Evolutionary conservation across 352 stramenopile species (phyloP), one percentile per base, ranked within the genome.

Genomic region (Globisporangium yorkense): DNA sequence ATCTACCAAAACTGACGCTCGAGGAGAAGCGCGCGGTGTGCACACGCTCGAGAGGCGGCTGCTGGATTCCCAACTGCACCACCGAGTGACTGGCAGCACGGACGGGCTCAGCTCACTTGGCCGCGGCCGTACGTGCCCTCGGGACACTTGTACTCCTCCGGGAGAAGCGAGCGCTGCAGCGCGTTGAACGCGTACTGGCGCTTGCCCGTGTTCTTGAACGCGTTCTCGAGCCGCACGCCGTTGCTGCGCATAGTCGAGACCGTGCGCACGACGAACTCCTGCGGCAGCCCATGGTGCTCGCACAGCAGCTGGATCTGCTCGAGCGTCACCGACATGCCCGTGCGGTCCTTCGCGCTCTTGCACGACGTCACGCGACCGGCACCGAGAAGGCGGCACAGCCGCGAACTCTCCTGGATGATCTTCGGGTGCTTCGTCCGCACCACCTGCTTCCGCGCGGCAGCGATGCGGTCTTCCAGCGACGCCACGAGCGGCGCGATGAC

Each of bases 321-420:
- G 37, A 97, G 89, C 18, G 94, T 98, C 39, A 98, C 84, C 27
- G 95, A 94, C 96, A 99, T 99, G 27, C 88, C 84, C 18, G 96
- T 98, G 54, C 96, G 88, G 74, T 99, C 94, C 65, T 98, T 99
- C 9, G 93, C 94, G 65, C 77, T 96, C 67, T 98, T 98, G 75
- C 96, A 98, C 54, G 96, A 98, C 3, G 96, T 96, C 35, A 96
- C 77, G 37, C 88, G 86, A 1, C 88, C 92, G 48, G 86, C 94
- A 20, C 88, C 87, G 7, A 99, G 66, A 54, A 89, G 74, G 48
- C 96, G 86, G 24, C 77, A 89, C 46, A 91, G 60, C 4, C 68
- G 68, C 2, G 74, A 86, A 27, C 76, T 75, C 45, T 85, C 63
- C 64, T 91, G 81, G 53, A 91, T 80, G 51, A 91, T 91, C 66